Evolutionary conservation across 23 red algal genomes (phyloP).

Genomic region (Porphyridium purpureum): DNA sequence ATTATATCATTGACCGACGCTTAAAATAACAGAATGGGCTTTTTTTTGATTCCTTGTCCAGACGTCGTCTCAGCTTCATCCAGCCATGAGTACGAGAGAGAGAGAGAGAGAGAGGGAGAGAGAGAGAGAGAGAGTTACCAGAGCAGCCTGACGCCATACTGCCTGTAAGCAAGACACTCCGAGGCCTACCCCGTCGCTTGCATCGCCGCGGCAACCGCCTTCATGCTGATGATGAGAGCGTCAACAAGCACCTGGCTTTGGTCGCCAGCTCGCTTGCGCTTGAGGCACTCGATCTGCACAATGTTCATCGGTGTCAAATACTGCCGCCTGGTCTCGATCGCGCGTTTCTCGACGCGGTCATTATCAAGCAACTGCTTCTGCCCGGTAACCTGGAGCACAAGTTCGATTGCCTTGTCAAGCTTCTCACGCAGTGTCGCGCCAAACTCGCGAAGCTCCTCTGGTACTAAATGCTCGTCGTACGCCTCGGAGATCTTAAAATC

Average conservation of each 20-base stretch:
- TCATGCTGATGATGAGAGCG: slow-evolving; percentile 83
- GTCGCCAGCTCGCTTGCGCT: slow-evolving; percentile 28
- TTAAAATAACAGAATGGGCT: too few relatives aligned
- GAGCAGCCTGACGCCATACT: too few relatives aligned
- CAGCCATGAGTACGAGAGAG: too few relatives aligned
- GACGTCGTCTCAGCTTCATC: too few relatives aligned
- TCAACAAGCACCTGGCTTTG: slow-evolving; percentile 28
- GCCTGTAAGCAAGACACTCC: too few relatives aligned
- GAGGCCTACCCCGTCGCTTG: slow-evolving; percentile 99
- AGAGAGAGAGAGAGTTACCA: too few relatives aligned
- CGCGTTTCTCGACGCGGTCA: slow-evolving; percentile 72
- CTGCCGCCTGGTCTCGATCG: slow-evolving; percentile 62
- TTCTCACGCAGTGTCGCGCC: slow-evolving; percentile 48
- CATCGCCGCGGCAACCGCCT: slow-evolving; percentile 65
- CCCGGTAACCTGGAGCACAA: slow-evolving; percentile 65
- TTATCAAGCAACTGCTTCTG: slow-evolving; percentile 80
- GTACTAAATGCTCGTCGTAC: slow-evolving; percentile 80
- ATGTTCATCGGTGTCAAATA: slow-evolving; percentile 95
- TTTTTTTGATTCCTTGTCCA: too few relatives aligned
- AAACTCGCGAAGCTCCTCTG: slow-evolving; percentile 44
- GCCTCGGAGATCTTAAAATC: slow-evolving; percentile 79
- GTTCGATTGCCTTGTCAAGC: slow-evolving; percentile 54
- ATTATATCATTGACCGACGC: too few relatives aligned
- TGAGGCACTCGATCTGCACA: slow-evolving; percentile 54
- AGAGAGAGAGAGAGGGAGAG: too few relatives aligned